Evolutionary conservation across 495 filamentous ascomycete species (phyloP), one percentile per base, ranked within the genome.

Genomic region (Hypoxylon crocopeplum): DNA sequence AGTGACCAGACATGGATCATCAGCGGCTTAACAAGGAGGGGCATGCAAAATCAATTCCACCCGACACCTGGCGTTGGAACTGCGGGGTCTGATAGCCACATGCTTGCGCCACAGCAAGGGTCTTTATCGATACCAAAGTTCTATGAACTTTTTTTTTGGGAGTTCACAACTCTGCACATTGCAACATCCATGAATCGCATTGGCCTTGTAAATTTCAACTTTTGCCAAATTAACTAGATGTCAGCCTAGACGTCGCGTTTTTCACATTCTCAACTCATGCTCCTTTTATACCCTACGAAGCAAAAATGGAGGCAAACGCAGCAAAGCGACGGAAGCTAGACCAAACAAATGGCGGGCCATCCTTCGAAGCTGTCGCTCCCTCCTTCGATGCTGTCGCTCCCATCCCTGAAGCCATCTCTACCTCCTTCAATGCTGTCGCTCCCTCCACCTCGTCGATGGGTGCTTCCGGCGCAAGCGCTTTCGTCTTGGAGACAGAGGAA

Each of bases 401-500:
- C n/a, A n/a, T n/a, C n/a, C n/a, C n/a, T n/a, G n/a, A n/a, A n/a
- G n/a, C n/a, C n/a, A n/a, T n/a, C n/a, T n/a, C n/a, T n/a, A n/a
- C n/a, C n/a, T 53, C 59, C 11, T 64, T 75, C 13, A 65, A 72
- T 29, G 48, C 66, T 5, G 63, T 63, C 2, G 69, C 60, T 5
- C 46, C 63, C 5, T 61, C 70, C 0, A 38, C 55, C 13, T 47
- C 68, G 13, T 24, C 68, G 13, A 66, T 67, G 63, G 73, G 72
- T 32, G 54, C 73, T 25, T 75, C 74, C 0, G 68, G 73, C 27
- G 66, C 72, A 22, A 90, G 82, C 66, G 77, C 91, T 59, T 96
- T 98, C 75, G 88, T 93, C 62, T 76, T 98, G 24, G 90, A 97
- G 74, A 82, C 92, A 17, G 89, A 96, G 52, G 92, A 97, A 64